phyloP scores from a whole-genome alignment of 768 basidiomycete species.

The Lactarius hatsudake region DNA sequence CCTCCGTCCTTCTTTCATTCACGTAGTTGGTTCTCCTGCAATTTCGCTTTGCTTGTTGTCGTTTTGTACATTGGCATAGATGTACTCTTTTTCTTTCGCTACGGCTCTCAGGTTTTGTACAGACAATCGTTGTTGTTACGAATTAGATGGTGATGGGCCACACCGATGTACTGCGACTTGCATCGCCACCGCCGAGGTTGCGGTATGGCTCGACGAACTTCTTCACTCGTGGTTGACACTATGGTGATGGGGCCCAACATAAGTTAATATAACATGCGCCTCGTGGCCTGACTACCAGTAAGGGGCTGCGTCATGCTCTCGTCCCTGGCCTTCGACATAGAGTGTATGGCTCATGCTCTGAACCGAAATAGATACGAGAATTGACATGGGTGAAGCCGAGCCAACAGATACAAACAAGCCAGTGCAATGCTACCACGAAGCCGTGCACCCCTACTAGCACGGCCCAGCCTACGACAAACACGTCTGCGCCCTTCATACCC shows the following conservation, averaged over 20 bases:
- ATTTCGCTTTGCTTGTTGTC: not conserved
- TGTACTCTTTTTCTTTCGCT: not conserved
- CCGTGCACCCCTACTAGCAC: not conserved
- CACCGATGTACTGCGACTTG: not conserved
- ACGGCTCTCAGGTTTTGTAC: not conserved
- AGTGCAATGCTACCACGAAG: not conserved
- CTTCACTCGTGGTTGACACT: too few species aligned
- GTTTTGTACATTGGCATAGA: not conserved
- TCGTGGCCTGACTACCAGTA: too few species aligned
- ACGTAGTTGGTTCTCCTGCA: not conserved
- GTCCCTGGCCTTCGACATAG: too few species aligned
- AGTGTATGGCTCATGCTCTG: too few species aligned
- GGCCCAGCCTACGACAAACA: not conserved
- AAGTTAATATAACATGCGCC: too few species aligned
- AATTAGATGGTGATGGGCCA: not conserved
- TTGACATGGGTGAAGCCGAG: too few species aligned
- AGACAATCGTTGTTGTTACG: not conserved
- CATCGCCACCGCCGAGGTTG: not conserved
- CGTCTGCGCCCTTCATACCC: not conserved
- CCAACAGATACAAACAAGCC: too few species aligned
- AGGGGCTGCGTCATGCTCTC: too few species aligned
- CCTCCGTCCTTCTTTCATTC: not conserved
- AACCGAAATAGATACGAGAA: too few species aligned
- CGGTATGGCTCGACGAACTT: too few species aligned
- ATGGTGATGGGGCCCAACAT: too few species aligned